These are phyloP conservation scores for Hemileia vastatrix DNA, from an alignment of 1,284 basidiomycete genomes.

Conservation along the genomic window DNA sequence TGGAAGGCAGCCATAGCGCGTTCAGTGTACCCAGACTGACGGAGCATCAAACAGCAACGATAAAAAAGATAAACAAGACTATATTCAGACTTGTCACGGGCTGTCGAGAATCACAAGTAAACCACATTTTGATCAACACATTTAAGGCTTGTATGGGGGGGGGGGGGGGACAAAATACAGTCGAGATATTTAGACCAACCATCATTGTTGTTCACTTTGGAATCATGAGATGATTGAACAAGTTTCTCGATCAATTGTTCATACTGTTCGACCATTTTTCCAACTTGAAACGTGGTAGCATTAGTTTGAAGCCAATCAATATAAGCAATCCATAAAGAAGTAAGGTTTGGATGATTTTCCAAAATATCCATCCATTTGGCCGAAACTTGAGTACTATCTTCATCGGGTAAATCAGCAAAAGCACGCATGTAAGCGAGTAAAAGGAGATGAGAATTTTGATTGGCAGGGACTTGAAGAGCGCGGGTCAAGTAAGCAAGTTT, in stretches of 20 bases:
- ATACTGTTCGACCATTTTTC: slow-evolving; percentile 20
- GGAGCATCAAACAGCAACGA: slow-evolving; percentile 57
- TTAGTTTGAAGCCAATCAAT: slow-evolving; percentile 22
- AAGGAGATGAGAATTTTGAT: slow-evolving; percentile 8
- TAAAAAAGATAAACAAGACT: slow-evolving; percentile 53
- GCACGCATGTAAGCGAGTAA: slow-evolving; percentile 18
- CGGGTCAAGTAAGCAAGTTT: slow-evolving; percentile 16
- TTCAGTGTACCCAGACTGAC: slow-evolving; percentile 51
- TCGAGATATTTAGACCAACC: background rate
- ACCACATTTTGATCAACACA: background rate
- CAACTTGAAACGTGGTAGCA: slow-evolving; percentile 15
- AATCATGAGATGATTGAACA: slow-evolving; percentile 9
- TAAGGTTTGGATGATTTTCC: slow-evolving; percentile 12
- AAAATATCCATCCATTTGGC: slow-evolving; percentile 21
- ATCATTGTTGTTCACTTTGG: background rate
- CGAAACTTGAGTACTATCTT: slow-evolving; percentile 5
- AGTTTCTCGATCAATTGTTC: slow-evolving; percentile 21
- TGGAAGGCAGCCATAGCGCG: slow-evolving; percentile 49
- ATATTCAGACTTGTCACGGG: slow-evolving; percentile 53
- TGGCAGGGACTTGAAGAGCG: slow-evolving; percentile 5
- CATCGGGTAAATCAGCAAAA: slow-evolving; percentile 18
- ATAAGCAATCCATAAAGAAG: slow-evolving; percentile 16
- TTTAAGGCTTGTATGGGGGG: background rate
- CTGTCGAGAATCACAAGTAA: slow-evolving; percentile 44
- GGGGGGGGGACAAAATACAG: background rate